Base-by-base conservation (phyloP, 1,139 yeast species). In the Casaregolazyma lundiana region DNA sequence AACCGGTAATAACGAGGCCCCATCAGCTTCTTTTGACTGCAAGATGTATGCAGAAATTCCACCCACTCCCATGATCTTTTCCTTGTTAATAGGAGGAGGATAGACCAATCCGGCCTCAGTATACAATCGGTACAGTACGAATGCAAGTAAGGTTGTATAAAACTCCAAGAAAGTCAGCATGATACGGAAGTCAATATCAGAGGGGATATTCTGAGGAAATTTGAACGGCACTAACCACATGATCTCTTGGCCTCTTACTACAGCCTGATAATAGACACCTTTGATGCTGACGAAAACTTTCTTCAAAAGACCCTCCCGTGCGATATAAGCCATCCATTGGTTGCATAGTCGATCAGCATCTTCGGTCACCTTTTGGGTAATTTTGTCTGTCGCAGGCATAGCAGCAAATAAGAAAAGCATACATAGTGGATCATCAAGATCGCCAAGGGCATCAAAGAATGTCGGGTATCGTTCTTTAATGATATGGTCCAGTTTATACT, bases 191-290 rank as follows among this genome's bases (percentile, higher is more conserved):
- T 92, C 99, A 53, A 92, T 84, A 66, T 92, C 98, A 41, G 83
- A 70, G 38, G 99, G 98, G 58, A 92, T 84, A 65, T 86, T 85
- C 65, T 92, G 95, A 18, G 98, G 96, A 72, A 90, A 92, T 67
- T 89, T 90, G 76, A 84, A 92, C 21, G 99, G 99, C 43, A 88
- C 95, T 53, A 92, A 77, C 98, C 98, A 92, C 71, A 94, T 80
- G 44, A 92, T 76, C 57, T 87, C 96, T 67, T 90, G 96, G 51
- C 98, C 98, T 65, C 78, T 81, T 41, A 92, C 81, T 52, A 67
- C 78, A 35, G 97, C 97, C 66, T 90, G 90, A 65, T 92, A 94
- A 69, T 92, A 92, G 19, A 90, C 95, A 70, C 99, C 99, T 68
- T 94, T 92, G 64, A 92, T 92, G 46, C 96, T 86, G 32, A 92